phyloP scores from a whole-genome alignment of 768 basidiomycete genomes.

The Trametes punicea region DNA sequence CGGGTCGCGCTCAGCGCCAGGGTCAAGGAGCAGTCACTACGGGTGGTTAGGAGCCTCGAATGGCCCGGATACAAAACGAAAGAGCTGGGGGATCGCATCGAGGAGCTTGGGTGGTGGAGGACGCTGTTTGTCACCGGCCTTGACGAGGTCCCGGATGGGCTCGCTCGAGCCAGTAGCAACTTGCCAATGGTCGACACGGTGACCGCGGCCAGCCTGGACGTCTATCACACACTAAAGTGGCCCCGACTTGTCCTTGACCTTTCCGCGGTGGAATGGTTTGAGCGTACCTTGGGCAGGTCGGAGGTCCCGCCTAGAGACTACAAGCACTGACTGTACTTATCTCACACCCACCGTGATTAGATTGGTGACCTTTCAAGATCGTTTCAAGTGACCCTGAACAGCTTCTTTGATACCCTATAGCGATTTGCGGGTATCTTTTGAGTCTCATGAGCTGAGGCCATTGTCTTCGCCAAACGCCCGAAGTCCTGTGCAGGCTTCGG shows the following conservation, averaged over 20 bases:
- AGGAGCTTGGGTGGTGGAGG: slow-evolving; percentile 62
- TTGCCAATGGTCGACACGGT: slow-evolving; percentile 64
- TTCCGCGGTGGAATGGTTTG: slow-evolving; percentile 77
- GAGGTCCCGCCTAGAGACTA: slow-evolving; percentile 5
- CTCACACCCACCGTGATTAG: neutral
- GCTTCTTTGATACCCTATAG: too few relatives aligned
- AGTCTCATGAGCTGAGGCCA: too few relatives aligned
- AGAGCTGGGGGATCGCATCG: slow-evolving; percentile 58
- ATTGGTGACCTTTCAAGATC: neutral
- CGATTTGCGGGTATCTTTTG: too few relatives aligned
- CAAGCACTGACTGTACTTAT: slow-evolving; percentile 5
- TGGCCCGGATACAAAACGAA: slow-evolving; percentile 77
- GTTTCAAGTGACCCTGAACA: too few relatives aligned
- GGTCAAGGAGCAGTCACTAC: slow-evolving; percentile 68
- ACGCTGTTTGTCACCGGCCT: slow-evolving; percentile 77
- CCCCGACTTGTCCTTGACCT: slow-evolving; percentile 78
- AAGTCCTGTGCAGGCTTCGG: too few relatives aligned
- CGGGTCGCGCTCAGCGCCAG: slow-evolving; percentile 84
- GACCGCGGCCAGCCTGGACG: slow-evolving; percentile 62
- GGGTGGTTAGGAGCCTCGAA: slow-evolving; percentile 68
- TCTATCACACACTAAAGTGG: slow-evolving; percentile 86
- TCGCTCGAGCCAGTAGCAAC: slow-evolving; percentile 66
- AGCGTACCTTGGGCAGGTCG: slow-evolving; percentile 53
- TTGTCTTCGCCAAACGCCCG: too few relatives aligned
- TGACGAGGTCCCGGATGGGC: slow-evolving; percentile 46